A percentile compares a stretch with the other conserved stretches of the same genome.
Conservation (phyloP, 2,329 filamentous ascomycete genomes). For the Colletotrichum camelliae region DNA sequence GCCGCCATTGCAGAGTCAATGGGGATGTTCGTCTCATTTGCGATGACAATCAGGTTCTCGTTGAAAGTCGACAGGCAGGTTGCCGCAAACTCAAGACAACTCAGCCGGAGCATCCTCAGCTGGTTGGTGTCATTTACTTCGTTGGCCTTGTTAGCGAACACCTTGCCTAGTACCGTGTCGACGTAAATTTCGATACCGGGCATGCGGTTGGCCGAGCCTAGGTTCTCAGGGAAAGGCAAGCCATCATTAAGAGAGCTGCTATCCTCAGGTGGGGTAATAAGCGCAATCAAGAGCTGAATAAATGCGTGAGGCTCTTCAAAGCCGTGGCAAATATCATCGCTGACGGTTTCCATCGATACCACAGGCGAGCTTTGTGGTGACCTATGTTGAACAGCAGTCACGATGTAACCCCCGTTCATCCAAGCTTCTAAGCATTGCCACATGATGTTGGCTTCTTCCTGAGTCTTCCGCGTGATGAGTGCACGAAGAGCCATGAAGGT, state of each 20-base stretch:
- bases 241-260: slow-evolving; percentile 71
- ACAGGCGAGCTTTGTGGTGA: slow-evolving; percentile 34
- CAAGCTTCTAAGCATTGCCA: slow-evolving; percentile 85
- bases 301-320: slow-evolving; percentile 90
- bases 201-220: slow-evolving; percentile 76
- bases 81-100: slow-evolving; percentile 83
- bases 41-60: slow-evolving; percentile 87
- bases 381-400: slow-evolving; percentile 31
- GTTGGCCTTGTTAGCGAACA: slow-evolving; percentile 71
- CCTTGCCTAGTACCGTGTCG: slow-evolving; percentile 84
- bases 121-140: slow-evolving; percentile 73
- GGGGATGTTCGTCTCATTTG: slow-evolving; percentile 76
- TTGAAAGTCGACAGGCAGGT: slow-evolving; percentile 88
- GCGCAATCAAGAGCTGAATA: slow-evolving; percentile 74
- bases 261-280: slow-evolving; percentile 71
- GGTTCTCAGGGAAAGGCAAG: slow-evolving; percentile 84
- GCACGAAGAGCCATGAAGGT: slow-evolving; percentile 81
- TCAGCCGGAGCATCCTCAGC: slow-evolving; percentile 74
- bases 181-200: slow-evolving; percentile 92
- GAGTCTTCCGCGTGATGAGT: slow-evolving; percentile 76
- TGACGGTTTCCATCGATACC: slow-evolving; percentile 66
- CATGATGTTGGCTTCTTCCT: slow-evolving; percentile 71
- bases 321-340: slow-evolving; percentile 75
- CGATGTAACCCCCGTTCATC: slow-evolving; percentile 66
- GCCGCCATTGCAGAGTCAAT: slow-evolving; percentile 79